Percentiles rank a stretch among this genome's conserved stretches.
These are phyloP conservation scores for Fusarium sp. DNA, from an alignment of 2,329 filamentous ascomycete genomes.

Conservation along the genomic window DNA sequence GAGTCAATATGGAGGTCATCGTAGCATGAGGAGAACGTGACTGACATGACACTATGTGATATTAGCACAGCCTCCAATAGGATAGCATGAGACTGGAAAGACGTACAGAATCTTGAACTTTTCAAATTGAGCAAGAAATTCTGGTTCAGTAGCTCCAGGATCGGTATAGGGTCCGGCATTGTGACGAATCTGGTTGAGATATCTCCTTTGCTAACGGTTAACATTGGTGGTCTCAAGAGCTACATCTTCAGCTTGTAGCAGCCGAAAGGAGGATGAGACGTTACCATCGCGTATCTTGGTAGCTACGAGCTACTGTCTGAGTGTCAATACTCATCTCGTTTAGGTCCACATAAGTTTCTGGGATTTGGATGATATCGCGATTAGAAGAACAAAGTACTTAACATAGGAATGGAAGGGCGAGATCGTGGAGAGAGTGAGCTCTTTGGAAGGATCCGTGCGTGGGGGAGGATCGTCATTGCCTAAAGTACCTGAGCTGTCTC, in stretches of 20 bases:
- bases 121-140: constrained; percentile 68
- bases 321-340: constrained; percentile 45
- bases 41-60: constrained; percentile 62
- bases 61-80: constrained; percentile 22
- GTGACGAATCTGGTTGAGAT: constrained; percentile 83
- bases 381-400: neutral
- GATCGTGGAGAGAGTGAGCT: constrained; percentile 11
- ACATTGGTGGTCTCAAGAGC: constrained; percentile 12
- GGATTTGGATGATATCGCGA: neutral
- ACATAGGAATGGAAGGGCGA: neutral
- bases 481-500: constrained; percentile 33
- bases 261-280: neutral
- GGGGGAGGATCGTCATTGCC: constrained; percentile 38
- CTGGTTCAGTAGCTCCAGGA: constrained; percentile 64
- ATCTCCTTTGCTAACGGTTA: constrained; percentile 68
- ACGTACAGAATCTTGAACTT: constrained; percentile 80
- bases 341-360: neutral
- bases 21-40: constrained; percentile 34
- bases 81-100: neutral
- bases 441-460: constrained; percentile 37
- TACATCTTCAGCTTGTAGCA: constrained; percentile 17
- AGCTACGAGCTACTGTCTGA: constrained; percentile 31
- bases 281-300: constrained; percentile 52
- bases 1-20: constrained; percentile 29
- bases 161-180: constrained; percentile 85